These are phyloP conservation scores for Pascua guehoae DNA, from an alignment of 1,284 basidiomycete genomes.

Conservation along the genomic window DNA sequence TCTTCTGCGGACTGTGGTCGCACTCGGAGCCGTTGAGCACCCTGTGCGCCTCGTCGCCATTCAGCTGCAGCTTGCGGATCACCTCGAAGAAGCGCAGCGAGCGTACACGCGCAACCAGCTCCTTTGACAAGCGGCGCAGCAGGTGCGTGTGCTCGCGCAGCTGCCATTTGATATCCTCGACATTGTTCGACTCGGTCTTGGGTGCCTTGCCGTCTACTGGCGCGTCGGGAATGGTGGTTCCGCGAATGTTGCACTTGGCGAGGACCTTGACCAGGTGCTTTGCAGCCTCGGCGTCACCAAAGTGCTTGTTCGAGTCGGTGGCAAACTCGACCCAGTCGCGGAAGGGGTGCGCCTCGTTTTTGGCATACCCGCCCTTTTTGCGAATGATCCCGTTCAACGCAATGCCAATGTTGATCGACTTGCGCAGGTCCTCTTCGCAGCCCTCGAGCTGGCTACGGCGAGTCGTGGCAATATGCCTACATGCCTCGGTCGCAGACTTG, in stretches of 20 bases:
- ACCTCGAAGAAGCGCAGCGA: constrained; percentile 86
- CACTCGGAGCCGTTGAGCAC: constrained; percentile 32
- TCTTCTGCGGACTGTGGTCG: constrained; percentile 48
- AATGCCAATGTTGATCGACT: constrained; percentile 64
- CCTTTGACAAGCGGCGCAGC: constrained; percentile 75
- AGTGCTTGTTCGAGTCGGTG: constrained; percentile 54
- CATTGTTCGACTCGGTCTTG: constrained; percentile 27
- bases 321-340: constrained; percentile 35
- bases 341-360: constrained; percentile 35
- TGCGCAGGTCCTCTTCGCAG: constrained; percentile 69
- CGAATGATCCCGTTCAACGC: constrained; percentile 47
- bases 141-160: constrained; percentile 82
- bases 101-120: constrained; percentile 79
- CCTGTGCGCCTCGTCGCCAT: constrained; percentile 54
- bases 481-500: constrained; percentile 71
- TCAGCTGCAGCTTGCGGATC: constrained; percentile 79
- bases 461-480: constrained; percentile 82
- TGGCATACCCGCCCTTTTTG: constrained; percentile 25
- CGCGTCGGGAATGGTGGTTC: constrained; percentile 22
- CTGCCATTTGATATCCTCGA: constrained; percentile 65
- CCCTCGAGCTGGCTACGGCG: constrained; percentile 72
- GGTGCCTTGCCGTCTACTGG: constrained; percentile 43
- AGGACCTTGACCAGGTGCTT: constrained; percentile 45
- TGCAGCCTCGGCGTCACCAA: constrained; percentile 56
- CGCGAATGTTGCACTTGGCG: constrained; percentile 44